phyloP scores from a whole-genome alignment of 2,329 filamentous ascomycete genomes.

The Colletotrichum aenigma region DNA sequence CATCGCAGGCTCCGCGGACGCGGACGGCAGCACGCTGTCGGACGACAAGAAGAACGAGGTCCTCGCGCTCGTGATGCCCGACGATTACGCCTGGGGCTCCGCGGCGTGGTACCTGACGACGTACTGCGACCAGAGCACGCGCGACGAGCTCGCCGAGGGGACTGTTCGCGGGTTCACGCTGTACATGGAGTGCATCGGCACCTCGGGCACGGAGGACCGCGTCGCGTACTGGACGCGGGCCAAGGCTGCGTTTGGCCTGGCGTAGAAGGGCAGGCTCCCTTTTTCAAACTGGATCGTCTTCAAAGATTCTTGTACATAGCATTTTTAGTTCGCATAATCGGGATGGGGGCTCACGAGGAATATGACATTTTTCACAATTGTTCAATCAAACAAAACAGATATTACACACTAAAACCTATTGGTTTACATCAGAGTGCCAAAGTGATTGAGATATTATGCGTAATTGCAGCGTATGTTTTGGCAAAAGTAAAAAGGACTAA shows the following conservation, averaged over 20 bases:
- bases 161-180: constrained; percentile 44
- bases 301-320: not conserved
- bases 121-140: constrained; percentile 42
- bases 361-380: not conserved
- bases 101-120: constrained; percentile 56
- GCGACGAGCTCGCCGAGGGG: constrained; percentile 35
- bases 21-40: constrained; percentile 26
- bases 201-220: constrained; percentile 34
- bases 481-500: not conserved
- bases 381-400: not conserved
- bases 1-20: constrained; percentile 30
- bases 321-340: not conserved
- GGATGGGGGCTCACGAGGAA: not conserved
- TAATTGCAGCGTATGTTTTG: not conserved
- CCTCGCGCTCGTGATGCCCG: constrained; percentile 47
- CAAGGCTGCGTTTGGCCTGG: constrained; percentile 47
- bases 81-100: constrained; percentile 59
- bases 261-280: not conserved
- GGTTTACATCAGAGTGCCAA: not conserved
- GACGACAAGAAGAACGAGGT: constrained; percentile 41
- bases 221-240: constrained; percentile 47
- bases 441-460: not conserved
- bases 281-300: not conserved
- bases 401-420: not conserved
- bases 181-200: constrained; percentile 55